These are phyloP conservation scores for Russula abietina DNA, from an alignment of 768 basidiomycete genomes.

Conservation along the genomic window DNA sequence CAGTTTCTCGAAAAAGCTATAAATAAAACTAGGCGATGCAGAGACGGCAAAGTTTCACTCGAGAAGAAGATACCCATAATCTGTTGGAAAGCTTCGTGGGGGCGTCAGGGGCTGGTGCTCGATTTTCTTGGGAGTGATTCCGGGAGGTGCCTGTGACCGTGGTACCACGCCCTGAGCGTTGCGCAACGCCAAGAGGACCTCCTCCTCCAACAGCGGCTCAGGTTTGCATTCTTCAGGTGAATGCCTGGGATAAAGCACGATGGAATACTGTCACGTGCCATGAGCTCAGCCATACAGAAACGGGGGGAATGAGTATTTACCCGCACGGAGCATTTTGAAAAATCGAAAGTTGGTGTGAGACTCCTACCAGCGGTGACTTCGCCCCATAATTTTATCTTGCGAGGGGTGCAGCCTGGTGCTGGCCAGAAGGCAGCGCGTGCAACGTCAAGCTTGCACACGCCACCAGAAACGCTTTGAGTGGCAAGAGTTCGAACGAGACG, in stretches of 20 bases:
- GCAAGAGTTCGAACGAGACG: constrained; percentile 14
- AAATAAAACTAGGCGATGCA: no score
- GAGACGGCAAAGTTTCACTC: background rate
- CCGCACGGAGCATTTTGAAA: constrained; percentile 12
- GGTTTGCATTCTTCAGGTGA: background rate
- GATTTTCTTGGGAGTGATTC: background rate
- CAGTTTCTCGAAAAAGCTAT: background rate
- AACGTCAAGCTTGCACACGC: constrained; percentile 1
- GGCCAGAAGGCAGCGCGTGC: constrained; percentile 17
- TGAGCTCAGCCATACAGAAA: background rate
- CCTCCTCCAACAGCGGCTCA: constrained; percentile 23
- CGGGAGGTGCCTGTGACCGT: constrained; percentile 1
- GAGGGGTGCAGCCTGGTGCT: background rate
- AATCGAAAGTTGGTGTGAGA: constrained; percentile 17
- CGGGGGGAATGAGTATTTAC: background rate
- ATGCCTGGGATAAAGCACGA: constrained; percentile 6
- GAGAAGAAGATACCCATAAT: background rate
- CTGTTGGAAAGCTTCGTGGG: background rate
- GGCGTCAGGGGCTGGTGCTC: background rate
- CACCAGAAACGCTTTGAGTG: constrained; percentile 2
- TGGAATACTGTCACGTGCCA: constrained; percentile 9
- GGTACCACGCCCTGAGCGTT: constrained; percentile 20
- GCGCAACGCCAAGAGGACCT: constrained; percentile 24
- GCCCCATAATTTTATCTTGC: constrained; percentile 10
- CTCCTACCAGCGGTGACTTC: background rate